These are phyloP conservation scores for Hortiboletus campestris DNA, from an alignment of 768 basidiomycete genomes.

Conservation along the genomic window DNA sequence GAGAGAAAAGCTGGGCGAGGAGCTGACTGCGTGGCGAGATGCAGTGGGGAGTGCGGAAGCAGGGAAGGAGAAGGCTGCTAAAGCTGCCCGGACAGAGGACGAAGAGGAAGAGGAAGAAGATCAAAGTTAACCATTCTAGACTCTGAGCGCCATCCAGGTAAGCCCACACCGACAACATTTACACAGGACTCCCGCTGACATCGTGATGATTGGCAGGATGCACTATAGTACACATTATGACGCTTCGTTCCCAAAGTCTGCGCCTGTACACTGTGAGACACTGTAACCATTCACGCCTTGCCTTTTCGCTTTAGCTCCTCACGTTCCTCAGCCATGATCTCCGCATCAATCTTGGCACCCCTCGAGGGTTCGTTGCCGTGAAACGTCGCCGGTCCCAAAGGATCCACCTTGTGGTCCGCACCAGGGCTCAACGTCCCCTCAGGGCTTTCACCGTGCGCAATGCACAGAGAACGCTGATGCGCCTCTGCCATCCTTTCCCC, in stretches of 20 bases:
- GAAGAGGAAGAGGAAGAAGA: conserved; percentile 48
- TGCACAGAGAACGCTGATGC: conserved; percentile 28
- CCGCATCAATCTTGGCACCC: conserved; percentile 57
- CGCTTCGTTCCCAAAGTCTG: not conserved
- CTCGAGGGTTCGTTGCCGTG: conserved; percentile 59
- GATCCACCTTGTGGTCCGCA: conserved; percentile 39
- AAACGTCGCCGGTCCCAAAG: conserved; percentile 46
- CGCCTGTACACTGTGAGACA: not conserved
- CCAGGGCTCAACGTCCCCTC: conserved; percentile 30
- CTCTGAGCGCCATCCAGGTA: not conserved
- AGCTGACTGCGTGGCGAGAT: conserved; percentile 75
- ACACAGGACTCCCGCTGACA: not conserved
- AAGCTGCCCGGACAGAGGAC: conserved; percentile 43
- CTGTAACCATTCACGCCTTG: conserved; percentile 20
- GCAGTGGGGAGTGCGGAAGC: conserved; percentile 63
- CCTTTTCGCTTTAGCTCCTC: conserved; percentile 46
- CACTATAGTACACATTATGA: not conserved
- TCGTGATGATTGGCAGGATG: not conserved
- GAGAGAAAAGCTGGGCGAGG: conserved; percentile 55
- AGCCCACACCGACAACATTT: not conserved
- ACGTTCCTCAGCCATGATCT: conserved; percentile 52
- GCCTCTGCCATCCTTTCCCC: conserved; percentile 38
- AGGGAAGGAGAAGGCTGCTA: conserved; percentile 51
- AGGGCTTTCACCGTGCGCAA: conserved; percentile 21
- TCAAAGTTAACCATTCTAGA: not conserved